A percentile compares a stretch with the other conserved stretches of the same genome.
These are phyloP conservation scores for Rhododendron williamsianum DNA, from an alignment of 148 eudicot species.

Conservation along the genomic window DNA sequence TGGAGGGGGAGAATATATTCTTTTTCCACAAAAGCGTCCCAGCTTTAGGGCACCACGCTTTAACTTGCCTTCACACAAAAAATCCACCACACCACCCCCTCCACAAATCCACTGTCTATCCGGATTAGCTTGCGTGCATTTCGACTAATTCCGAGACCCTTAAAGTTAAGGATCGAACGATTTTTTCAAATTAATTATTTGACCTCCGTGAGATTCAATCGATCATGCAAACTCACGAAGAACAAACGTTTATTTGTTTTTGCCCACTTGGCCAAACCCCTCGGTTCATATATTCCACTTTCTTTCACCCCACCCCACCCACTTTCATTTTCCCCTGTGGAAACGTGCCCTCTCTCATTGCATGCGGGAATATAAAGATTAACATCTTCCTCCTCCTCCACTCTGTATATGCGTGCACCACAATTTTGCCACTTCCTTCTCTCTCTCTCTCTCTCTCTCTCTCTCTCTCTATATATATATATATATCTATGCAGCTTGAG, in stretches of 20 bases:
- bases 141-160: neutral
- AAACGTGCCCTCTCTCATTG: constrained; percentile 11
- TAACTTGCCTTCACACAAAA: neutral
- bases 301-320: neutral
- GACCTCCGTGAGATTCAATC: too few relatives aligned
- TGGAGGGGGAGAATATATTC: neutral
- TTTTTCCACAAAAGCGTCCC: constrained; percentile 13
- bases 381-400: neutral
- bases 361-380: constrained; percentile 25
- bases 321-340: constrained; percentile 18
- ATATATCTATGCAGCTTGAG: neutral
- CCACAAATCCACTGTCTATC: neutral
- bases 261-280: neutral
- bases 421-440: neutral
- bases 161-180: too few relatives aligned
- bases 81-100: neutral
- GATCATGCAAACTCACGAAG: neutral
- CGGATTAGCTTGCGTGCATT: accelerated
- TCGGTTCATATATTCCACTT: neutral
- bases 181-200: too few relatives aligned
- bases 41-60: constrained; percentile 47
- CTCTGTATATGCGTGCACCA: neutral
- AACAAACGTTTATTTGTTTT: too few relatives aligned
- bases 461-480: neutral
- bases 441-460: too few relatives aligned